Percentiles rank a stretch among this genome's conserved stretches.
Conservation (phyloP, 495 filamentous ascomycete genomes). For the Amphirosellinia nigrospora region DNA sequence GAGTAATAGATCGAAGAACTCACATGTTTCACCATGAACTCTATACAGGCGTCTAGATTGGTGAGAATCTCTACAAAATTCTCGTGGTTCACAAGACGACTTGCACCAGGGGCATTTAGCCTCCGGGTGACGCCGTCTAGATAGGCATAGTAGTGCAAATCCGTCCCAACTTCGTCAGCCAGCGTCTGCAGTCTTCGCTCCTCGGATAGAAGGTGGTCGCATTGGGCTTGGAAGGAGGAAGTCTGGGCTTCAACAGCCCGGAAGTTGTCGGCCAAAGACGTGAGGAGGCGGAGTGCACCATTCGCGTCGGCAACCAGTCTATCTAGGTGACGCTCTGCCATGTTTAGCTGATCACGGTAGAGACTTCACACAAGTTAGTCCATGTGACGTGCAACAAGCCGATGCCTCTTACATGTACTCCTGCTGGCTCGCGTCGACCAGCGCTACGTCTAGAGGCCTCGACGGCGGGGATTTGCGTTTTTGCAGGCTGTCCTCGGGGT, state of each 20-base stretch:
- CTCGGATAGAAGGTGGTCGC: conserved; percentile 80
- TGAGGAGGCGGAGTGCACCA: conserved; percentile 73
- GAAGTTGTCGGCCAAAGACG: conserved; percentile 81
- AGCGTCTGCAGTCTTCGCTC: conserved; percentile 77
- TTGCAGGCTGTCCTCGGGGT: conserved; percentile 63
- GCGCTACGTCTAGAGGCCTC: conserved; percentile 63
- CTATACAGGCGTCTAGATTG: conserved; percentile 85
- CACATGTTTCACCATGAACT: conserved; percentile 85
- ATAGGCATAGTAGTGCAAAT: conserved; percentile 89
- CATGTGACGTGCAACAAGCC: not conserved
- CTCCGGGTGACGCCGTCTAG: conserved; percentile 87
- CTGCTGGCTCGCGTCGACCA: conserved; percentile 81
- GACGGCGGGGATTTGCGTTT: conserved; percentile 41
- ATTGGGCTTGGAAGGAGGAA: conserved; percentile 86
- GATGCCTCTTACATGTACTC: conserved; percentile 73
- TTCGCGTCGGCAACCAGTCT: conserved; percentile 78
- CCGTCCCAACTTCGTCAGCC: conserved; percentile 80
- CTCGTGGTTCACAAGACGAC: conserved; percentile 77
- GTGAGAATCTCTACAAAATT: conserved; percentile 85
- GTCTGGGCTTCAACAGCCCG: conserved; percentile 86
- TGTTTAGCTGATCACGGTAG: conserved; percentile 77
- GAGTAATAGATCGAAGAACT: conserved; percentile 37
- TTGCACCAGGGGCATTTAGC: conserved; percentile 89
- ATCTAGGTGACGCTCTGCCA: conserved; percentile 80
- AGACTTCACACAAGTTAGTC: conserved; percentile 53